Conservation (phyloP, 1,284 basidiomycete species). For the Paramarasmius palmivorus region DNA sequence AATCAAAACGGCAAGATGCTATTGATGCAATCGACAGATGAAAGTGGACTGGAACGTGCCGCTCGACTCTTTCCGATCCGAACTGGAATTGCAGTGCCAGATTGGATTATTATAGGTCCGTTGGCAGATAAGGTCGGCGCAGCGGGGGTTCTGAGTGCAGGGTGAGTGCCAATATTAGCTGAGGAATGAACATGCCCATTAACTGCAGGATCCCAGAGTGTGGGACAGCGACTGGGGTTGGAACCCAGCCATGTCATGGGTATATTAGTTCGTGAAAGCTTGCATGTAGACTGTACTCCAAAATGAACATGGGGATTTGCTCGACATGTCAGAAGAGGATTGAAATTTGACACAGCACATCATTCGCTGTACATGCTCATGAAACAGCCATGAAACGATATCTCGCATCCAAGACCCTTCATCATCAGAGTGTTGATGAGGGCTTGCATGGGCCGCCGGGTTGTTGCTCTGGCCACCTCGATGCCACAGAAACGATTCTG, state of each 20-base stretch:
- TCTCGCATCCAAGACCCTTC: too few species aligned
- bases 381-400: too few species aligned
- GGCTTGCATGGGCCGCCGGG: too few species aligned
- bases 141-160: conserved; percentile 72
- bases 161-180: conserved; percentile 42
- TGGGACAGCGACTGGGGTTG: conserved; percentile 57
- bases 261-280: conserved; percentile 27
- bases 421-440: too few species aligned
- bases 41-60: conserved; percentile 60
- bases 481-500: too few species aligned
- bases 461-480: too few species aligned
- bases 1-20: conserved; percentile 41
- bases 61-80: conserved; percentile 77
- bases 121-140: conserved; percentile 58
- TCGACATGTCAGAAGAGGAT: too few species aligned
- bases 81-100: conserved; percentile 73
- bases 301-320: too few species aligned
- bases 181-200: background rate
- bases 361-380: background rate
- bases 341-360: too few species aligned
- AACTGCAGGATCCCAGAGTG: conserved; percentile 33
- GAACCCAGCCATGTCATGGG: conserved; percentile 54
- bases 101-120: conserved; percentile 68
- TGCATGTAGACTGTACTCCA: too few species aligned
- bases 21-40: conserved; percentile 61